These are phyloP conservation scores for Borovskyia barvae DNA, from an alignment of 208 protist genomes.

Conservation along the genomic window DNA sequence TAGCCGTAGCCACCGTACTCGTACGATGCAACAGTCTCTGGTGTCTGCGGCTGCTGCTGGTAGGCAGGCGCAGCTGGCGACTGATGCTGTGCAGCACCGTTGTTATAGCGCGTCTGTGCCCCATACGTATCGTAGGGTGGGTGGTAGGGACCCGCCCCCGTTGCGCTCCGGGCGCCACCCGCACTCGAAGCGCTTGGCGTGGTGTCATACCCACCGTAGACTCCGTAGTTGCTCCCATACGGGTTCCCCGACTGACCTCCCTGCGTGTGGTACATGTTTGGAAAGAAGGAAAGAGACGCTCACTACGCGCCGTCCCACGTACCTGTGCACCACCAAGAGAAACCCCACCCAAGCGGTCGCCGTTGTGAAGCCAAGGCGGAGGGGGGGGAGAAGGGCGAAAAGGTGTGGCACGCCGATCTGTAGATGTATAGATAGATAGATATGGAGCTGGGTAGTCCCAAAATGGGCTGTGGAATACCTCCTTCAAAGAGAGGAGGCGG, in stretches of 20 bases:
- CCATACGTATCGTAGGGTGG: conserved; percentile 8
- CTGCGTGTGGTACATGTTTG: conserved; percentile 20
- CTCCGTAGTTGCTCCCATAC: conserved; percentile 24
- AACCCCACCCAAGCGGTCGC: not conserved
- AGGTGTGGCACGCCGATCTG: too few relatives aligned
- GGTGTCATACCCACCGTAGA: conserved; percentile 23
- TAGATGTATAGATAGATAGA: too few relatives aligned
- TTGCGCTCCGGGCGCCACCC: not conserved
- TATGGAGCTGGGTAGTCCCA: too few relatives aligned
- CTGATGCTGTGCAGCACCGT: not conserved
- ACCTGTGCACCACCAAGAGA: too few relatives aligned
- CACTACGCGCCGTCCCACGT: too few relatives aligned
- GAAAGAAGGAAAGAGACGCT: too few relatives aligned
- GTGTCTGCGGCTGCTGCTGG: conserved; percentile 1
- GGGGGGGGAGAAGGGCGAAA: not conserved
- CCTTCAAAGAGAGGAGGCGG: too few relatives aligned
- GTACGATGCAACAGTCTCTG: not conserved
- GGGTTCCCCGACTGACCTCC: conserved; percentile 16
- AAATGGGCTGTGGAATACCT: too few relatives aligned
- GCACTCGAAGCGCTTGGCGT: not conserved
- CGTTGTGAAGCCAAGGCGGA: not conserved
- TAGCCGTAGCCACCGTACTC: conserved; percentile 2
- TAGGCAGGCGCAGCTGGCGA: not conserved
- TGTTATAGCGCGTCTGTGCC: conserved; percentile 8
- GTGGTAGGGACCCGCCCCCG: conserved; percentile 7